A percentile compares a stretch with the other conserved stretches of the same genome.
These are phyloP conservation scores for Epichloe gansuensis DNA, from an alignment of 2,329 filamentous ascomycete species.

Conservation along the genomic window DNA sequence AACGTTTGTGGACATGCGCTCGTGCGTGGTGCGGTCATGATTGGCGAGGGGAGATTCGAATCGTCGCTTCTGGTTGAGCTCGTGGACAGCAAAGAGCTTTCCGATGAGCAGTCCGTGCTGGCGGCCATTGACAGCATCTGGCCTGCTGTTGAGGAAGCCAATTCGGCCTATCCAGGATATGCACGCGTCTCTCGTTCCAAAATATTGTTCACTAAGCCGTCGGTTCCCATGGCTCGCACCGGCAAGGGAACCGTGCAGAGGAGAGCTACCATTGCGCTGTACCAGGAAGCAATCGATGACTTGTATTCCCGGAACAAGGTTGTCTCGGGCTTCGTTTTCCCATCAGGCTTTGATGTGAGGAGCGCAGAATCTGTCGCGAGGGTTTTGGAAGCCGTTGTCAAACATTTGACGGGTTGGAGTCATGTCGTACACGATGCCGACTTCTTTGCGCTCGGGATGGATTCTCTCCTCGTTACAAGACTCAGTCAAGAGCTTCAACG, in stretches of 20 bases:
- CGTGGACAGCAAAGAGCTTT: background rate
- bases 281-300: conserved; percentile 5
- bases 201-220: background rate
- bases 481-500: background rate
- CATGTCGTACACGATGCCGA: background rate
- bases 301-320: conserved; percentile 2
- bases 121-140: conserved; percentile 2
- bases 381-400: background rate
- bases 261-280: conserved; percentile 6
- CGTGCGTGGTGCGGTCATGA: conserved; percentile 3
- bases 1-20: conserved; percentile 1
- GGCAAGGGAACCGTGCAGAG: conserved; percentile 7
- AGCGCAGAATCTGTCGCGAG: background rate
- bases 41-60: conserved; percentile 2
- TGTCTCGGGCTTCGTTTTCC: too few relatives aligned
- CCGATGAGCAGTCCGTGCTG: background rate
- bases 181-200: conserved; percentile 2
- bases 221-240: conserved; percentile 1
- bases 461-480: conserved; percentile 4
- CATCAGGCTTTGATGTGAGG: background rate
- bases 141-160: conserved; percentile 3
- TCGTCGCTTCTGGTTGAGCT: background rate
- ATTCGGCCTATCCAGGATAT: conserved; percentile 1
- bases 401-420: background rate
- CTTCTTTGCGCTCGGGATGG: conserved; percentile 7